Base-by-base conservation (phyloP, 176 grass and related monocot species). In the Tillandsia fasciculata region DNA sequence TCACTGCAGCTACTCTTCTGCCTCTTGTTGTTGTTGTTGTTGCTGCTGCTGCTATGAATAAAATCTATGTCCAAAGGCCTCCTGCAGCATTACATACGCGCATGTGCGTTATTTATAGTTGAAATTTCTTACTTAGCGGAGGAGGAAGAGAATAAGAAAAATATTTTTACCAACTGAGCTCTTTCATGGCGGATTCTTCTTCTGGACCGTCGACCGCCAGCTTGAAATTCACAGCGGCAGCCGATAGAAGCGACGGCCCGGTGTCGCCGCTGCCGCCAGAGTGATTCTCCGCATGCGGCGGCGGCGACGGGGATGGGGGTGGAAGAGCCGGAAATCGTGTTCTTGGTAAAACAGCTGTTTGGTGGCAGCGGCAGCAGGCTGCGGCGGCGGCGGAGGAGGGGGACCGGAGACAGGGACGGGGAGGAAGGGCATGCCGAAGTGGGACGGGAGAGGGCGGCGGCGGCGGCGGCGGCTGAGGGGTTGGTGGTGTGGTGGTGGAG, bases 271-370 rank as follows among this genome's bases (percentile, higher is more conserved):
- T 14, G 52, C 28, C 12, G 29, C 64, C 24, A 5, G 73, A 66
- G 73, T 66, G 64, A 48, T 75, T 63, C 12, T 61, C 13, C 14
- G 65, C 12, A 65, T 59, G 2, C 59, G 52, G 26, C 58, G 74
- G 12, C 68, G 65, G 50, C 68, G 51, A 27, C 13, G 74, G 53
- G 42, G 53, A 9, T 72, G 70, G 33, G 14, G 66, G 1, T 77
- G 75, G 65, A 77, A 68, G 52, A 69, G 42, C 53, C 63, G 52
- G 52, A 77, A 77, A 22, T 69, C 65, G 66, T 77, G 75, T 49
- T 10, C 14, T 12, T 69, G 75, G 26, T 69, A 53, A 22, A 77
- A 69, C 27, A 77, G 42, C 66, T 77, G 75, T 65, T 77, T 66
- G n/a, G 75, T 77, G 12, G 56, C 13, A 3, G 56, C 56, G 0